A percentile compares a stretch with the other conserved stretches of the same genome.
These are phyloP conservation scores for Protomyces inouyei DNA, from an alignment of 1,139 yeast species.

Conservation along the genomic window DNA sequence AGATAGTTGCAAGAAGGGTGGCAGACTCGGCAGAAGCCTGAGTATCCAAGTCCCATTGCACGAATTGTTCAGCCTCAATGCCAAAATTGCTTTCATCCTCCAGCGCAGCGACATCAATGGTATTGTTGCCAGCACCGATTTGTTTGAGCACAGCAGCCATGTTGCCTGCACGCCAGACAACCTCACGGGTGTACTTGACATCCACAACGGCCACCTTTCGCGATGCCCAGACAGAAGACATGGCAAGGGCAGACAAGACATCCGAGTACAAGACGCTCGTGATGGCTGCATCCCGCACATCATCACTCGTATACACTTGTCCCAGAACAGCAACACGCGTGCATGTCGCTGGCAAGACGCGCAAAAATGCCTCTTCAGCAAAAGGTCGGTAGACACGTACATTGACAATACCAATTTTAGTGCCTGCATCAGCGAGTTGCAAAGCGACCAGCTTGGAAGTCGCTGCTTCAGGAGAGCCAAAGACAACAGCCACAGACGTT, in stretches of 20 bases:
- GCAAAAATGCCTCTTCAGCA: slow-evolving; percentile 55
- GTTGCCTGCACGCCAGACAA: slow-evolving; percentile 22
- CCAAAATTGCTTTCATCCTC: slow-evolving; percentile 31
- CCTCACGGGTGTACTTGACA: slow-evolving; percentile 36
- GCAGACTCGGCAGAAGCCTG: slow-evolving; percentile 55
- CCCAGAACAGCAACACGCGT: slow-evolving; percentile 62
- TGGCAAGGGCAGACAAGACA: slow-evolving; percentile 56
- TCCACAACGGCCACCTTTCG: slow-evolving; percentile 33
- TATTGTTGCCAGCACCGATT: background rate
- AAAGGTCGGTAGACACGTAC: slow-evolving; percentile 79
- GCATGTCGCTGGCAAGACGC: slow-evolving; percentile 55
- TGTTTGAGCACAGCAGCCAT: slow-evolving; percentile 26
- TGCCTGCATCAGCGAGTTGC: slow-evolving; percentile 38
- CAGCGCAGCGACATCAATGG: slow-evolving; percentile 29
- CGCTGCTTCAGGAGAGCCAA: slow-evolving; percentile 66
- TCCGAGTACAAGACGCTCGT: slow-evolving; percentile 54
- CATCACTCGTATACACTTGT: slow-evolving; percentile 44
- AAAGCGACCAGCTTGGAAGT: slow-evolving; percentile 49
- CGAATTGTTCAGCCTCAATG: slow-evolving; percentile 42
- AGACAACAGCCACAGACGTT: slow-evolving; percentile 66
- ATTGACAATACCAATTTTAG: slow-evolving; percentile 58
- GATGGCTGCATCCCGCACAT: slow-evolving; percentile 38
- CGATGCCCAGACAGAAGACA: slow-evolving; percentile 28
- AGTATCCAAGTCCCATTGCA: slow-evolving; percentile 67
- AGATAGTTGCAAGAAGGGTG: slow-evolving; percentile 62